These are phyloP conservation scores for Cytospora piceicola DNA, from an alignment of 2,329 filamentous ascomycete species.

Conservation along the genomic window DNA sequence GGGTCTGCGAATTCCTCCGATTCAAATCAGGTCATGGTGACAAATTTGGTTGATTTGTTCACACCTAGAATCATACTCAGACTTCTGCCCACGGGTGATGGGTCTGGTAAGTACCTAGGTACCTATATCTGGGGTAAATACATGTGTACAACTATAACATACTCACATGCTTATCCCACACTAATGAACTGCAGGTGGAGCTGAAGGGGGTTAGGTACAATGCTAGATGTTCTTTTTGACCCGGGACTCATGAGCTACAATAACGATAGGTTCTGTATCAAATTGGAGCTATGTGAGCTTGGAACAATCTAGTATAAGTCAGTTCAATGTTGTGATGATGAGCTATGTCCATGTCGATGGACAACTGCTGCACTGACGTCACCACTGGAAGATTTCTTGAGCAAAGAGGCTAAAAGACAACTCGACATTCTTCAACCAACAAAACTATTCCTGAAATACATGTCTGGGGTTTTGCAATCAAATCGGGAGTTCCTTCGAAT, in stretches of 20 bases:
- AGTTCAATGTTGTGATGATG: not conserved
- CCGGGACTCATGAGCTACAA: conserved; percentile 9
- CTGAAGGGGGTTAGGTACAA: too few relatives aligned
- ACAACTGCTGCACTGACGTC: conserved; percentile 7
- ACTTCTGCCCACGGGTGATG: too few relatives aligned
- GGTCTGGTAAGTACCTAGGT: too few relatives aligned
- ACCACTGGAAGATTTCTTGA: conserved; percentile 10
- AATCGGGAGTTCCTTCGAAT: not conserved
- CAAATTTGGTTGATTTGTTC: too few relatives aligned
- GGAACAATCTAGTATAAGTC: not conserved
- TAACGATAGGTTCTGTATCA: not conserved
- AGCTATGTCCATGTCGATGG: not conserved
- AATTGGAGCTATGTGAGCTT: not conserved
- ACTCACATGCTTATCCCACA: too few relatives aligned
- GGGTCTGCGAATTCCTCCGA: too few relatives aligned
- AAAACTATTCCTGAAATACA: not conserved
- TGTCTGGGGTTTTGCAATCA: not conserved
- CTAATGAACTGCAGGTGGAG: too few relatives aligned
- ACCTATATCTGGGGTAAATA: too few relatives aligned
- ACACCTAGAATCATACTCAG: too few relatives aligned
- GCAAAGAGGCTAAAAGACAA: not conserved
- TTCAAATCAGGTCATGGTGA: too few relatives aligned
- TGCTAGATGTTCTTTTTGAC: not conserved
- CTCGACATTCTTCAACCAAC: not conserved
- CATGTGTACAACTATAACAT: too few relatives aligned